phyloP scores from a whole-genome alignment of 2,329 filamentous ascomycete species.

The Aciculosporium take region DNA sequence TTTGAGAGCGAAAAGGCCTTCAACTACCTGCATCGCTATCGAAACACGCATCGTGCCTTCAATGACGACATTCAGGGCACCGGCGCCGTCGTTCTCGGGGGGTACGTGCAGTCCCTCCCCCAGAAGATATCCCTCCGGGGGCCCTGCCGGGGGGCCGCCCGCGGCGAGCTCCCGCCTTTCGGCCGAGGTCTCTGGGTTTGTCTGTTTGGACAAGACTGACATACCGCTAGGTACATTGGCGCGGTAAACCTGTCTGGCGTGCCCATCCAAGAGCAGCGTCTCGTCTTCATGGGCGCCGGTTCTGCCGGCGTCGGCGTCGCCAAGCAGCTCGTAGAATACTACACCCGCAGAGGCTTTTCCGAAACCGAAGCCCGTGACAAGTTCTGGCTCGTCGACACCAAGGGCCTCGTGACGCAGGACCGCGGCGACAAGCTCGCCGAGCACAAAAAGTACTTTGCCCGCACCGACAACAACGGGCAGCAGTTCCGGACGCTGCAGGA shows the following conservation, averaged over 20 bases:
- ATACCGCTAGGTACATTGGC: constrained; percentile 46
- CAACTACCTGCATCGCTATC: constrained; percentile 81
- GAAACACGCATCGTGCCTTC: constrained; percentile 83
- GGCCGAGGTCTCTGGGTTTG: too few relatives aligned
- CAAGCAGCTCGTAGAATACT: constrained; percentile 95
- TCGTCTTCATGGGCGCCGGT: constrained; percentile 92
- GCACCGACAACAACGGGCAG: constrained; percentile 48
- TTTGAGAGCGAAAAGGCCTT: constrained; percentile 91
- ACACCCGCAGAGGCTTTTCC: constrained; percentile 78
- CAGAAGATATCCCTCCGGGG: too few relatives aligned
- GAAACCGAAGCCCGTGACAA: constrained; percentile 78
- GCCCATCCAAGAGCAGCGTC: constrained; percentile 75
- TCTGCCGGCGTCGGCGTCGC: constrained; percentile 94
- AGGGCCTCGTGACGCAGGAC: constrained; percentile 85
- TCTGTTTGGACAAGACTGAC: too few relatives aligned
- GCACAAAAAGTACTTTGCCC: constrained; percentile 65
- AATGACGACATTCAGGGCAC: constrained; percentile 98
- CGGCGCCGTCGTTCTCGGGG: constrained; percentile 83
- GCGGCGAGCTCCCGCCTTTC: too few relatives aligned
- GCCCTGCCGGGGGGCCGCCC: too few relatives aligned
- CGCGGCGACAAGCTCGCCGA: constrained; percentile 87
- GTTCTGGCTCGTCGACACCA: constrained; percentile 96
- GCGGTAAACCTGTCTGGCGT: constrained; percentile 75
- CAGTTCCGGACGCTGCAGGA: constrained; percentile 73
- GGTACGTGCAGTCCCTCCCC: too few relatives aligned